Conservation (phyloP, 2,329 filamentous ascomycete species). For the Cercospora nicotianae region DNA sequence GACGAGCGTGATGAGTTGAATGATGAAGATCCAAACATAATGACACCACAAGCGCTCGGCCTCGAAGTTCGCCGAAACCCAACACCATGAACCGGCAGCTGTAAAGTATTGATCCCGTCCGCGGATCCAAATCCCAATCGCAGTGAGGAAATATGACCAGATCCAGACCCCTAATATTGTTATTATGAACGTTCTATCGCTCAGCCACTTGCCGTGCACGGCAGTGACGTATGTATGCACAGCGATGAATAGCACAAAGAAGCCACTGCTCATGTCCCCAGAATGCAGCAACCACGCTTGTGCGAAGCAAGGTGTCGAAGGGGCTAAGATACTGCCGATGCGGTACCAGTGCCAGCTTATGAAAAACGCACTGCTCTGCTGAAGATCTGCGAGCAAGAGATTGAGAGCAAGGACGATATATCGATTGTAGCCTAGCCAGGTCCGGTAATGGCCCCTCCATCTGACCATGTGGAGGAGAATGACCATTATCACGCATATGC, state of each 20-base stretch:
- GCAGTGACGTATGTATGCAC: slow-evolving; percentile 66
- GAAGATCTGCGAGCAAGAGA: slow-evolving; percentile 66
- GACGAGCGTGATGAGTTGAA: slow-evolving; percentile 53
- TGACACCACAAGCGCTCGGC: slow-evolving; percentile 53
- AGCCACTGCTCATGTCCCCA: slow-evolving; percentile 64
- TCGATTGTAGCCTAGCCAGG: slow-evolving; percentile 54
- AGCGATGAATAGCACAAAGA: slow-evolving; percentile 67
- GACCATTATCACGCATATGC: slow-evolving; percentile 34
- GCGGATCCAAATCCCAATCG: slow-evolving; percentile 52
- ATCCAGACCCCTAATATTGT: slow-evolving; percentile 56
- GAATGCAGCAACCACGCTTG: slow-evolving; percentile 69
- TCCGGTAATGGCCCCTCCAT: slow-evolving; percentile 36
- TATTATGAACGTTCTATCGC: slow-evolving; percentile 53
- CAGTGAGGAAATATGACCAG: slow-evolving; percentile 59
- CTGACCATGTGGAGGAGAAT: slow-evolving; percentile 34
- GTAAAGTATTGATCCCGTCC: slow-evolving; percentile 53
- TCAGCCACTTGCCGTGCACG: slow-evolving; percentile 56
- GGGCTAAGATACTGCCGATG: slow-evolving; percentile 56
- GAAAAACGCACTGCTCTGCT: slow-evolving; percentile 64
- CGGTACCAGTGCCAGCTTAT: slow-evolving; percentile 62
- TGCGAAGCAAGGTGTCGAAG: slow-evolving; percentile 57
- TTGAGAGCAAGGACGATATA: slow-evolving; percentile 70
- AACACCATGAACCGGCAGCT: slow-evolving; percentile 65
- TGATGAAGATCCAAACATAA: slow-evolving; percentile 65
- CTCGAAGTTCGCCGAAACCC: slow-evolving; percentile 59